Conservation (phyloP, 345 rosid genomes). For the Ricinus communis region DNA sequence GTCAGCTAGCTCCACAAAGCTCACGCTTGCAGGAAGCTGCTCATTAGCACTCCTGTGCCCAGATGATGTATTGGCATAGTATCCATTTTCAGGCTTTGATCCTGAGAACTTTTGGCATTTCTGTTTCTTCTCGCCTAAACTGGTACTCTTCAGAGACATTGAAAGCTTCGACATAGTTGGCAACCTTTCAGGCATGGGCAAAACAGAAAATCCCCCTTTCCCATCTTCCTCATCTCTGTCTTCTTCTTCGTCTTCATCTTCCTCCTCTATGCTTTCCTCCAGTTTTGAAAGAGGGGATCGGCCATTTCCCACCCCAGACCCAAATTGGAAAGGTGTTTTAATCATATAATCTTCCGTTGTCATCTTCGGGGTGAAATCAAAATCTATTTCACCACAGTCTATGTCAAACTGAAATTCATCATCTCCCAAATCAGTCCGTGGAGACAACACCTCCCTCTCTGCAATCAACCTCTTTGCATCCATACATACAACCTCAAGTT, state of each 20-base stretch:
- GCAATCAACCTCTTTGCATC: conserved; percentile 73
- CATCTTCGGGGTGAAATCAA: conserved; percentile 41
- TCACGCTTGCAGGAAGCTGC: conserved; percentile 71
- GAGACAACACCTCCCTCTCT: conserved; percentile 62
- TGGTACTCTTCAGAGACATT: conserved; percentile 61
- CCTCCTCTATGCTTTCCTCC: conserved; percentile 85
- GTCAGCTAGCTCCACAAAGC: conserved; percentile 85
- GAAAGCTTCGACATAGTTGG: conserved; percentile 69
- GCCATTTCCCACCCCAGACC: conserved; percentile 46
- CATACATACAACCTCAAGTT: conserved; percentile 82
- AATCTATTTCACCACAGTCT: conserved; percentile 64
- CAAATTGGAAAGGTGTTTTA: conserved; percentile 45
- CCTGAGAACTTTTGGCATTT: conserved; percentile 43
- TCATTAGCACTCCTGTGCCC: conserved; percentile 91
- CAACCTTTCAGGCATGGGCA: conserved; percentile 33
- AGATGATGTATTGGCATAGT: conserved; percentile 50
- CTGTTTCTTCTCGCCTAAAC: conserved; percentile 50
- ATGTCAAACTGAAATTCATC: conserved; percentile 73
- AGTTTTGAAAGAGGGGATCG: conserved; percentile 64
- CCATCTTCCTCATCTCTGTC: conserved; percentile 56
- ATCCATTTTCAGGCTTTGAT: conserved; percentile 52
- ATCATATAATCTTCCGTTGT: conserved; percentile 46
- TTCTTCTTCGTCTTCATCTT: conserved; percentile 73
- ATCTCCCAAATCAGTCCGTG: conserved; percentile 55
- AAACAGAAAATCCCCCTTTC: conserved; percentile 31